phyloP scores from a whole-genome alignment of 306 rosid genomes.

The Cicer arietinum region DNA sequence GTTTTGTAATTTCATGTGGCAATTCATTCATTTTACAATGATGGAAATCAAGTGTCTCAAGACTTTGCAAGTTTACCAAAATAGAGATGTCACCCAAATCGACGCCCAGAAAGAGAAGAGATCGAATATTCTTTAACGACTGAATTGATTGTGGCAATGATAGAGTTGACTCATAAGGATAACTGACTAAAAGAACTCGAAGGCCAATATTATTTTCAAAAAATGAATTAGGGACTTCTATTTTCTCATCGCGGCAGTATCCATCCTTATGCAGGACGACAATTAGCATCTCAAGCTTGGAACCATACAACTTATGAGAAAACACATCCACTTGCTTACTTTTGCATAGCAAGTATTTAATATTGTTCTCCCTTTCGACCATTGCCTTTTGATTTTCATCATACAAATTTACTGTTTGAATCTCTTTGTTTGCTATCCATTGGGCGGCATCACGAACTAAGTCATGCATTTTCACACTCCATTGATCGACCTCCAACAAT shows the following conservation, averaged over 20 bases:
- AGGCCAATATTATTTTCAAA: constrained; percentile 11
- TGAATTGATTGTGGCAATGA: not conserved
- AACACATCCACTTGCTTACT: not conserved
- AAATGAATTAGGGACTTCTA: not conserved
- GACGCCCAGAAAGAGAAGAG: not conserved
- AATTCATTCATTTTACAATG: fast-evolving
- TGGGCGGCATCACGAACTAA: constrained; percentile 26
- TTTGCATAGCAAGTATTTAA: constrained; percentile 3
- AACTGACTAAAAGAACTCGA: not conserved
- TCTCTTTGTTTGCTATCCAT: not conserved
- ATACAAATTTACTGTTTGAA: no score
- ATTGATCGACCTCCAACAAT: not conserved
- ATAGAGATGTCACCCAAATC: constrained; percentile 12
- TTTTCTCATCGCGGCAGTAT: fast-evolving
- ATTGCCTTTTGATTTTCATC: not conserved
- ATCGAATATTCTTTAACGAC: not conserved
- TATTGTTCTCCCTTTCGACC: not conserved
- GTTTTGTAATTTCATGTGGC: not conserved
- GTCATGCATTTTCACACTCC: constrained; percentile 20
- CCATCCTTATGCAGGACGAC: not conserved
- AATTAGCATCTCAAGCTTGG: constrained; percentile 17
- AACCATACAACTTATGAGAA: not conserved
- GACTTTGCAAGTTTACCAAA: not conserved
- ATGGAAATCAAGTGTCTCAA: constrained; percentile 25
- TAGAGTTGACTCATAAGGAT: not conserved